Evolutionary conservation across 306 rosid species (phyloP).

Genomic region (Elaeagnus macrophylla): DNA sequence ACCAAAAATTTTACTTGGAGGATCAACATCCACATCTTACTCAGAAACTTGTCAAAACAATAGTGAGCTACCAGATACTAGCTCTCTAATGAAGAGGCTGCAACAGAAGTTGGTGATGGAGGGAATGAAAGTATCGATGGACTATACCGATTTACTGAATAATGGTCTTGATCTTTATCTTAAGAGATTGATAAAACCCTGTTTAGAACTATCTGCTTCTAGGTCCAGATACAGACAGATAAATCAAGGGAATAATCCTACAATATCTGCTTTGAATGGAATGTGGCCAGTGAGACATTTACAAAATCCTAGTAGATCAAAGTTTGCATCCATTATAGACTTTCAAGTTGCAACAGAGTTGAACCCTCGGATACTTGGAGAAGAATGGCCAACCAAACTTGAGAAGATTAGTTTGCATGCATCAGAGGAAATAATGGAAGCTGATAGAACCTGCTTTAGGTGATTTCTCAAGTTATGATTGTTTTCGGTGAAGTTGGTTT

Average conservation of each 20-base stretch:
- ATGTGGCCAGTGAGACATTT: conserved; percentile 18
- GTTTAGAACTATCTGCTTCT: conserved; percentile 43
- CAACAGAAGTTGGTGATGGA: conserved; percentile 43
- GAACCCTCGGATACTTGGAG: conserved; percentile 51
- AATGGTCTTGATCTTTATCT: conserved; percentile 53
- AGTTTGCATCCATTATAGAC: conserved; percentile 35
- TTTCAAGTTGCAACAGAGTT: conserved; percentile 47
- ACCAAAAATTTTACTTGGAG: conserved; percentile 12
- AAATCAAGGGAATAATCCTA: conserved; percentile 7
- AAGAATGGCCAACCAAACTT: conserved; percentile 46
- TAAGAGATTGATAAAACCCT: conserved; percentile 60
- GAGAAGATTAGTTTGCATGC: conserved; percentile 42
- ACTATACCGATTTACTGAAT: conserved; percentile 43
- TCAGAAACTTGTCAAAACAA: conserved; percentile 33
- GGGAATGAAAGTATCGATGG: conserved; percentile 37
- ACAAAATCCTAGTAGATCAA: conserved; percentile 29
- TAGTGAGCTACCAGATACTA: conserved; percentile 44
- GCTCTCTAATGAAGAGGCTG: conserved; percentile 40
- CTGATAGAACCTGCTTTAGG: conserved; percentile 18
- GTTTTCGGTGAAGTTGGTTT: conserved; percentile 17
- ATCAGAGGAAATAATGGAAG: conserved; percentile 26
- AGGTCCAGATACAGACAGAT: conserved; percentile 20
- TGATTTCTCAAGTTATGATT: conserved; percentile 16
- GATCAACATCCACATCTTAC: conserved; percentile 12
- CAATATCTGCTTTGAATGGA: conserved; percentile 24